phyloP scores from a whole-genome alignment of 2,329 filamentous ascomycete genomes.

The Pseudopithomyces maydicus region DNA sequence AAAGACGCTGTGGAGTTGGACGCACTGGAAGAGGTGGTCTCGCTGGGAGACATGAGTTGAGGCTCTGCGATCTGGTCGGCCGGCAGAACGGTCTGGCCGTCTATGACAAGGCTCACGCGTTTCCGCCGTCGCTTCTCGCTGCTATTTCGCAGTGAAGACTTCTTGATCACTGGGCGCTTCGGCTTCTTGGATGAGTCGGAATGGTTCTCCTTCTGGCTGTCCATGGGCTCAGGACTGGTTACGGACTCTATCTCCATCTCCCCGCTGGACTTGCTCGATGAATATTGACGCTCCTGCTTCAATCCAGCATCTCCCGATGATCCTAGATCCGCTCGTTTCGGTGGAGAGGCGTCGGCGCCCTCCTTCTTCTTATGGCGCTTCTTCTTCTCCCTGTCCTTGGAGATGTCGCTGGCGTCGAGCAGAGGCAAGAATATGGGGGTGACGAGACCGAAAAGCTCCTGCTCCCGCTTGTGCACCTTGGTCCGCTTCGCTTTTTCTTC shows the following conservation, averaged over 20 bases:
- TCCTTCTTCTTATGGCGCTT: slow-evolving; percentile 20
- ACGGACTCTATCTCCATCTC: slow-evolving; percentile 18
- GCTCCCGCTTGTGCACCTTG: slow-evolving; percentile 46
- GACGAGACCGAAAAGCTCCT: slow-evolving; percentile 43
- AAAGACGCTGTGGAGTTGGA: slow-evolving; percentile 36
- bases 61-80: slow-evolving; percentile 39
- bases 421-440: slow-evolving; percentile 44
- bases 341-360: slow-evolving; percentile 14
- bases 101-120: slow-evolving; percentile 43
- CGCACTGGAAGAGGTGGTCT: slow-evolving; percentile 33
- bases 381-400: slow-evolving; percentile 30
- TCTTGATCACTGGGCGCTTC: slow-evolving; percentile 35
- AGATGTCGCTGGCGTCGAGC: slow-evolving; percentile 35
- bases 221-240: slow-evolving; percentile 3
- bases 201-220: slow-evolving; percentile 16
- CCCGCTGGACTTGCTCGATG: slow-evolving; percentile 21
- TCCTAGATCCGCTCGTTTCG: slow-evolving; percentile 12
- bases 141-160: slow-evolving; percentile 37
- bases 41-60: slow-evolving; percentile 33
- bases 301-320: slow-evolving; percentile 29
- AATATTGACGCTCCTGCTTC: slow-evolving; percentile 21
- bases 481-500: slow-evolving; percentile 36
- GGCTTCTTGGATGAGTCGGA: slow-evolving; percentile 27
- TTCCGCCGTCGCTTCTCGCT: slow-evolving; percentile 36
- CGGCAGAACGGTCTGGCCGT: slow-evolving; percentile 45